These are phyloP conservation scores for Prunus armeniaca DNA, from an alignment of 306 rosid genomes.

Conservation along the genomic window DNA sequence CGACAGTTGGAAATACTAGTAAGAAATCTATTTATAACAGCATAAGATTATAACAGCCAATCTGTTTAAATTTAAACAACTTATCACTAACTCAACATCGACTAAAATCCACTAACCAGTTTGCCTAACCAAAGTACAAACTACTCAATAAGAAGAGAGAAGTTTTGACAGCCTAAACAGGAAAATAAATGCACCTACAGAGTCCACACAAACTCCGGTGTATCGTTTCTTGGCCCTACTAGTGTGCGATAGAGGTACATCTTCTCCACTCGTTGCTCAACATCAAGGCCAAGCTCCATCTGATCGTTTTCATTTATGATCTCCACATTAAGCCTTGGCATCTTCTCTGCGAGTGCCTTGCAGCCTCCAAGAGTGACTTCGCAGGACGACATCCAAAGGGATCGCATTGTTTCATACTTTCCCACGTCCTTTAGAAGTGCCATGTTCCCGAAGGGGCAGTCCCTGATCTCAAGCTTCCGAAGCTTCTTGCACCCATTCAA, in stretches of 20 bases:
- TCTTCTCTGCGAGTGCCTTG: conserved; percentile 65
- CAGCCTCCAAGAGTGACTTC: conserved; percentile 77
- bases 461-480: conserved; percentile 90
- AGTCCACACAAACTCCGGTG: conserved; percentile 87
- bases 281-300: conserved; percentile 37
- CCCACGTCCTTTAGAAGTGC: conserved; percentile 87
- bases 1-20: background rate
- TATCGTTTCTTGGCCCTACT: conserved; percentile 76
- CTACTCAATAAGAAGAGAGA: conserved; percentile 30
- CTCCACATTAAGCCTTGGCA: conserved; percentile 88
- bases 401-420: conserved; percentile 99
- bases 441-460: conserved; percentile 73
- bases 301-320: conserved; percentile 66
- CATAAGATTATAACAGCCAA: conserved; percentile 26
- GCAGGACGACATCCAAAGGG: conserved; percentile 99
- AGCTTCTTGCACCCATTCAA: conserved; percentile 93
- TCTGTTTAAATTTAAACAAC: conserved; percentile 15
- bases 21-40: conserved; percentile 20
- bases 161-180: conserved; percentile 4
- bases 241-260: conserved; percentile 84
- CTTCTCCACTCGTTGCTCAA: conserved; percentile 60
- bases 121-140: conserved; percentile 51
- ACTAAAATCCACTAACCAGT: conserved; percentile 47
- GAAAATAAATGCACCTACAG: conserved; percentile 45
- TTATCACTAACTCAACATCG: conserved; percentile 18